These are phyloP conservation scores for Peniophora sp. DNA, from an alignment of 1,284 basidiomycete genomes.

Conservation along the genomic window DNA sequence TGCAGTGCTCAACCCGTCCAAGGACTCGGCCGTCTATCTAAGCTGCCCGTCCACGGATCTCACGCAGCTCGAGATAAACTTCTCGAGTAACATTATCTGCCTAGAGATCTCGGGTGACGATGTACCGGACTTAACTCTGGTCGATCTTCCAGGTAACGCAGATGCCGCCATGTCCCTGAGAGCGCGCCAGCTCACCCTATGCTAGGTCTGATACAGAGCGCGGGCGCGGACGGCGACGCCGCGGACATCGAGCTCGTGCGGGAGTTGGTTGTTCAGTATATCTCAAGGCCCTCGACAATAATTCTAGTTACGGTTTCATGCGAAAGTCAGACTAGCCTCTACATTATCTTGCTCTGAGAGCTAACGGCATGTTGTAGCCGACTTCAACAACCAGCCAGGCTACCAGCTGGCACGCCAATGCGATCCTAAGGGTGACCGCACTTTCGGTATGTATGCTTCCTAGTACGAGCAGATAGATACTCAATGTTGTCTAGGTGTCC, in stretches of 20 bases:
- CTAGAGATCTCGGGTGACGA: conserved; percentile 37
- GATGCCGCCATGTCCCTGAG: conserved; percentile 25
- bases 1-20: conserved; percentile 55
- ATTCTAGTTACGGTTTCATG: conserved; percentile 65
- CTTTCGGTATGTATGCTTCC: conserved; percentile 52
- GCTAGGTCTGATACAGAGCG: conserved; percentile 33
- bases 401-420: conserved; percentile 46
- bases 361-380: conserved; percentile 32
- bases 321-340: conserved; percentile 66
- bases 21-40: conserved; percentile 29
- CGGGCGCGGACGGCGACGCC: conserved; percentile 36
- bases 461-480: no score
- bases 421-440: conserved; percentile 54
- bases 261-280: conserved; percentile 49
- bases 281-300: conserved; percentile 55
- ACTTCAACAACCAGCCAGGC: conserved; percentile 67
- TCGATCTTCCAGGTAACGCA: conserved; percentile 39
- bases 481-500: conserved; percentile 39
- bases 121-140: conserved; percentile 39
- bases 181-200: conserved; percentile 49
- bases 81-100: conserved; percentile 51
- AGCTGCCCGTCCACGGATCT: conserved; percentile 23
- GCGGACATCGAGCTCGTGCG: conserved; percentile 56
- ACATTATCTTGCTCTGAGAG: no score
- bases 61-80: conserved; percentile 19